Conservation (phyloP, 2,329 filamentous ascomycete genomes). For the Didymella pomorum region DNA sequence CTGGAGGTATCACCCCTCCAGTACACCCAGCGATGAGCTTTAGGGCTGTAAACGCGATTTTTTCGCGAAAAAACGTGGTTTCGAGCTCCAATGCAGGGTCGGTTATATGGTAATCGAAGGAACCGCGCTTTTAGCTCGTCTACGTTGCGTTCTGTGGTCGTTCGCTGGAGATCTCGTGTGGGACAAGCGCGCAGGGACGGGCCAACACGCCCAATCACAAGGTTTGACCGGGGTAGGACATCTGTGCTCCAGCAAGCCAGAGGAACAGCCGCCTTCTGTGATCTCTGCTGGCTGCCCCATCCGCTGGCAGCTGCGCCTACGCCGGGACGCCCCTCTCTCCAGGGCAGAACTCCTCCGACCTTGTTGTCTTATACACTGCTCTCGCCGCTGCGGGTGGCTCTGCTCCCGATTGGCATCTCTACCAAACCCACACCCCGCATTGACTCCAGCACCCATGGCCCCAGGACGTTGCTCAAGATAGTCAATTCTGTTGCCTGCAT, state of each 20-base stretch:
- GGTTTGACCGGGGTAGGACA: slow-evolving; percentile 21
- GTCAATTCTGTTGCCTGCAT: slow-evolving; percentile 1
- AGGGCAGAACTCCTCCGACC: slow-evolving; percentile 29
- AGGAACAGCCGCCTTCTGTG: slow-evolving; percentile 42
- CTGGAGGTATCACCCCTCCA: slow-evolving; percentile 32
- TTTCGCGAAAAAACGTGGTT: slow-evolving; percentile 45
- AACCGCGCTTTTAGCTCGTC: slow-evolving; percentile 38
- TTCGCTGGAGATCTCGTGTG: slow-evolving; percentile 28
- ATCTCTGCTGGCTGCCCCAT: slow-evolving; percentile 34
- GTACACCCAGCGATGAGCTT: slow-evolving; percentile 30
- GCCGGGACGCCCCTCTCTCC: slow-evolving; percentile 38
- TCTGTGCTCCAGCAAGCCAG: slow-evolving; percentile 33
- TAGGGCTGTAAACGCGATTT: slow-evolving; percentile 44
- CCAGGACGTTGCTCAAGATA: slow-evolving; percentile 6
- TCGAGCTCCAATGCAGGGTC: slow-evolving; percentile 38
- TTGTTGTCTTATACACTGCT: slow-evolving; percentile 42
- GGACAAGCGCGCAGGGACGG: slow-evolving; percentile 34
- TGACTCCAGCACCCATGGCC: slow-evolving; percentile 17
- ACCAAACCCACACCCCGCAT: slow-evolving; percentile 26
- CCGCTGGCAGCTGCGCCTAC: slow-evolving; percentile 41
- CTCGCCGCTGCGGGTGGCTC: slow-evolving; percentile 40
- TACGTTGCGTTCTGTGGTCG: slow-evolving; percentile 28
- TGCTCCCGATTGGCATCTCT: slow-evolving; percentile 33
- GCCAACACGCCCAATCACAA: slow-evolving; percentile 26
- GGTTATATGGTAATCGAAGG: slow-evolving; percentile 33